A percentile compares a stretch with the other conserved stretches of the same genome.
phyloP scores from a whole-genome alignment of 352 stramenopile genomes.

The Globisporangium perplexum region DNA sequence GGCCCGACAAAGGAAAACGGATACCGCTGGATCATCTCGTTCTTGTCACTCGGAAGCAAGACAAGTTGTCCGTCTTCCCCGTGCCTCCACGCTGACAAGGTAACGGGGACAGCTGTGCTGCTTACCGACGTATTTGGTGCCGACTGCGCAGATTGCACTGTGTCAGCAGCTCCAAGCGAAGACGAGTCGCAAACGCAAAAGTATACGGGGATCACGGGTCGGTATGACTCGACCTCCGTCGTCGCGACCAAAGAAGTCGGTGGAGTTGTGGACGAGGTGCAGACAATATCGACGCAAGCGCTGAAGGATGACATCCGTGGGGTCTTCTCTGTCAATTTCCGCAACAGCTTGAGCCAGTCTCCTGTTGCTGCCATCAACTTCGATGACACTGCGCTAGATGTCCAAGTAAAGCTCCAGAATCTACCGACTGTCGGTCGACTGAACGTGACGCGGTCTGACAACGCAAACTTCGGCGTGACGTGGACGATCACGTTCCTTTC shows the following conservation, averaged over 20 bases:
- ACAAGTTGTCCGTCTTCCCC: constrained; percentile 48
- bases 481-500: constrained; percentile 70
- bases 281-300: constrained; percentile 42
- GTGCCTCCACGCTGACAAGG: constrained; percentile 51
- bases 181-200: constrained; percentile 28
- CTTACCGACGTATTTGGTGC: constrained; percentile 42
- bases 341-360: constrained; percentile 31
- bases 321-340: constrained; percentile 65
- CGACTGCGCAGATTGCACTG: constrained; percentile 38
- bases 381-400: constrained; percentile 61
- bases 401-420: constrained; percentile 72
- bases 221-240: constrained; percentile 36
- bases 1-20: constrained; percentile 51
- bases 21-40: constrained; percentile 66
- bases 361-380: constrained; percentile 48
- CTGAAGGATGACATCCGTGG: constrained; percentile 38
- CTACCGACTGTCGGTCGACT: constrained; percentile 53
- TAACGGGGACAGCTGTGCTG: constrained; percentile 21
- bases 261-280: constrained; percentile 57
- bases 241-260: constrained; percentile 46
- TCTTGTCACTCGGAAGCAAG: constrained; percentile 49
- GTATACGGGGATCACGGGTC: constrained; percentile 30
- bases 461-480: constrained; percentile 39
- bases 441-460: constrained; percentile 45
- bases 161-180: constrained; percentile 26